A percentile compares a stretch with the other conserved stretches of the same genome.
Conservation (phyloP, 768 basidiomycete species). For the Cytidiella melzeri region DNA sequence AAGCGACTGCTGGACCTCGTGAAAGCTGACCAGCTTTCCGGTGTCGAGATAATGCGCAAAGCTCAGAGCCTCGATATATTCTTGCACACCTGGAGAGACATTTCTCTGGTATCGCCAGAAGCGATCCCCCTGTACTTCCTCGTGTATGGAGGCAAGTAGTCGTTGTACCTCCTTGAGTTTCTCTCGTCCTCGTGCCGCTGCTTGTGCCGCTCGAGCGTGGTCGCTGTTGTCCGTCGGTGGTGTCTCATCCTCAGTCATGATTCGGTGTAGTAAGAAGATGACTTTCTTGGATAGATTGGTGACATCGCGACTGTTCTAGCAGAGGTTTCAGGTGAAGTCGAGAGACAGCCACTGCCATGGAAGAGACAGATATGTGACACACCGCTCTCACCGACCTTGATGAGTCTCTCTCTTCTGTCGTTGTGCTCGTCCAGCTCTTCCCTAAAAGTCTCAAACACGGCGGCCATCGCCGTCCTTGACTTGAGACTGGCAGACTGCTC, state of each 20-base stretch:
- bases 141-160: slow-evolving; percentile 55
- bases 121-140: slow-evolving; percentile 56
- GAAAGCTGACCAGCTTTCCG: slow-evolving; percentile 57
- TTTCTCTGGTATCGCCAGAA: slow-evolving; percentile 78
- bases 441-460: slow-evolving; percentile 56
- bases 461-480: slow-evolving; percentile 19
- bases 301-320: slow-evolving; percentile 75
- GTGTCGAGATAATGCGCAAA: slow-evolving; percentile 82
- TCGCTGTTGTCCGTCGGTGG: slow-evolving; percentile 16
- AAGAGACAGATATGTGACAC: background rate
- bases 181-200: slow-evolving; percentile 44
- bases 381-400: slow-evolving; percentile 75
- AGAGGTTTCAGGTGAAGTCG: slow-evolving; percentile 1
- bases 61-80: slow-evolving; percentile 91
- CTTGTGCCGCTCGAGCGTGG: slow-evolving; percentile 33
- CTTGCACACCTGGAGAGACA: slow-evolving; percentile 80
- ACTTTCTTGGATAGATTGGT: slow-evolving; percentile 89
- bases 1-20: slow-evolving; percentile 60
- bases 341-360: background rate
- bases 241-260: slow-evolving; percentile 38
- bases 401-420: slow-evolving; percentile 84
- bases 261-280: slow-evolving; percentile 88
- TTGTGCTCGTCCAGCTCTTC: slow-evolving; percentile 75
- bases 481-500: slow-evolving; percentile 5
- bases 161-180: slow-evolving; percentile 64